Evolutionary conservation across 176 grass and related monocot species (phyloP), one percentile per base, ranked within the genome.

Genomic region (Tillandsia fasciculata): DNA sequence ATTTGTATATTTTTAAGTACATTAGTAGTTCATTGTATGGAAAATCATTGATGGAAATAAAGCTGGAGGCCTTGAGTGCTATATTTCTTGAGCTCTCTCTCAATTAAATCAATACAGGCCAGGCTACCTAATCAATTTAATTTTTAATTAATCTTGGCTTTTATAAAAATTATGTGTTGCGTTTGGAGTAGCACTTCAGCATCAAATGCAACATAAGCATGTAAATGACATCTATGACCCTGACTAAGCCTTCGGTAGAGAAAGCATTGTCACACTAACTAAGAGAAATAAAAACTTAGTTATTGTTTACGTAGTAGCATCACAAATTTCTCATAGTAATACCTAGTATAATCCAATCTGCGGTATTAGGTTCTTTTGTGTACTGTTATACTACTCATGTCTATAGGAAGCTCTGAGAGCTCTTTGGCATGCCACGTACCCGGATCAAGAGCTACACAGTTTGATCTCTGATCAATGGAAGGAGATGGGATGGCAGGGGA

Each of bases 401-500:
- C 83, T 56, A 71, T 58, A 97, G 94, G 94, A 92, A 83, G 94
- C 94, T 42, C 76, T 97, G 64, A 90, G 71, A 76, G 89, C 94
- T 90, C 89, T 97, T 65, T 97, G 94, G 94, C 65, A 74, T 81
- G 94, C 94, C 6, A 92, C 94, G 69, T 97, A 92, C 64, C 94
- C 94, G 73, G 89, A 90, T 73, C 87, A 97, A 85, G 86, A 92
- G 82, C 82, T 97, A 26, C 56, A 89, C 76, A 84, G 84, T 79
- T 83, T 97, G 74, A 78, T 92, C 71, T 97, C 89, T 70, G 94
- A 97, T 70, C 94, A 92, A 65, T 92, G 93, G 93, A 97, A 97
- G 70, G 82, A 90, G 42, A 97, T 97, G 93, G 93, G 93, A 5
- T 97, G 93, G 93, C 93, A 97, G 82, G 93, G 93, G 42, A 88